These are phyloP conservation scores for Pyrenophora teres DNA, from an alignment of 2,329 filamentous ascomycete species.

Conservation along the genomic window DNA sequence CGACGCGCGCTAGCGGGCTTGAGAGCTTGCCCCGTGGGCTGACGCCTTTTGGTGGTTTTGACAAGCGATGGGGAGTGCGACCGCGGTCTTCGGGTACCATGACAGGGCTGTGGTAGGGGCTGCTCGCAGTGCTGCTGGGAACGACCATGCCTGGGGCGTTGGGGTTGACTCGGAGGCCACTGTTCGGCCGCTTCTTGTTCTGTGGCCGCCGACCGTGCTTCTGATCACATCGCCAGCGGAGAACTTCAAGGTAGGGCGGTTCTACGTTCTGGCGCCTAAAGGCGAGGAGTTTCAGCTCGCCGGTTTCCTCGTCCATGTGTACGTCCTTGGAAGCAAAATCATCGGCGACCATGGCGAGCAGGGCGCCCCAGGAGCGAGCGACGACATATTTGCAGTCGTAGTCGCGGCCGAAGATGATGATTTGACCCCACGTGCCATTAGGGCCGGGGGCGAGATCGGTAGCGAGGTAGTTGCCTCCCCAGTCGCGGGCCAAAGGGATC, in stretches of 20 bases:
- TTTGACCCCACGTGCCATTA: conserved; percentile 89
- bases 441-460: conserved; percentile 91
- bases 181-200: conserved; percentile 51
- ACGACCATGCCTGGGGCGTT: conserved; percentile 51
- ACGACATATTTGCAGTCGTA: conserved; percentile 99
- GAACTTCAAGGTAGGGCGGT: conserved; percentile 89
- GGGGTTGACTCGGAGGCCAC: conserved; percentile 59
- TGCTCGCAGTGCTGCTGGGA: conserved; percentile 55
- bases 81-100: conserved; percentile 65
- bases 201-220: conserved; percentile 74
- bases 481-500: conserved; percentile 95
- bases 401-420: conserved; percentile 95
- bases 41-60: conserved; percentile 62
- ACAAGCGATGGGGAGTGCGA: conserved; percentile 70
- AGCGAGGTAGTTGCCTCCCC: conserved; percentile 97
- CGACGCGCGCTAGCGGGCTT: conserved; percentile 74
- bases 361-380: conserved; percentile 85
- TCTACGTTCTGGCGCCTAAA: conserved; percentile 83
- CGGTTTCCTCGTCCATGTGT: conserved; percentile 87
- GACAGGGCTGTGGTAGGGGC: conserved; percentile 68
- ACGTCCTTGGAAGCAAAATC: conserved; percentile 91
- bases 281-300: conserved; percentile 88
- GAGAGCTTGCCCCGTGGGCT: conserved; percentile 70
- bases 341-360: conserved; percentile 85
- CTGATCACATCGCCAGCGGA: conserved; percentile 94